Conservation (phyloP, 495 filamentous ascomycete genomes). For the Xylaria telfairii region DNA sequence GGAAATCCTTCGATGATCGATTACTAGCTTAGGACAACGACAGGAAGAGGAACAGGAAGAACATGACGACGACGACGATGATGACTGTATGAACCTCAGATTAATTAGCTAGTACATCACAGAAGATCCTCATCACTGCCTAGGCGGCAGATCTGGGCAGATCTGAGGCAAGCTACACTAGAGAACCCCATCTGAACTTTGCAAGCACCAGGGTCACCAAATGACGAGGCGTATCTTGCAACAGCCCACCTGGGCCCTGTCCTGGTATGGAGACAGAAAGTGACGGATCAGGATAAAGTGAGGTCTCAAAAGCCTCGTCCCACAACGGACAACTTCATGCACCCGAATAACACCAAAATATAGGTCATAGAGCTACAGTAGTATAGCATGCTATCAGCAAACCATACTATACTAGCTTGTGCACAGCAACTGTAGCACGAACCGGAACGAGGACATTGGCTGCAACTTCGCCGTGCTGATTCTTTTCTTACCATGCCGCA, state of each 20-base stretch:
- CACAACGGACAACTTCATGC: slow-evolving; percentile 9
- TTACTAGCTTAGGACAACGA: slow-evolving; percentile 10
- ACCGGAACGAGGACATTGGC: neutral
- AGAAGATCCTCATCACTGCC: slow-evolving; percentile 14
- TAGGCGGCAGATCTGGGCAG: neutral
- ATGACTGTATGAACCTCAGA: slow-evolving; percentile 11
- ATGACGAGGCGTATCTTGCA: slow-evolving; percentile 18
- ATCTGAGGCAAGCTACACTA: neutral
- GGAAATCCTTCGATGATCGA: slow-evolving; percentile 17
- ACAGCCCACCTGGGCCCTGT: neutral
- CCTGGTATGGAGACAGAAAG: neutral
- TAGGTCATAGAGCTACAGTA: neutral
- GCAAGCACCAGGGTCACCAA: neutral
- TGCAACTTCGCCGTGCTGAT: neutral
- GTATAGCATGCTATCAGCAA: too few species aligned
- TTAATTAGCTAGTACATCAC: slow-evolving; percentile 4
- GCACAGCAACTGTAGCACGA: neutral
- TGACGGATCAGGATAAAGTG: slow-evolving; percentile 1
- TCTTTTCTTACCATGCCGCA: neutral
- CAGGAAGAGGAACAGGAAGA: neutral
- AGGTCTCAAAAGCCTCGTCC: slow-evolving; percentile 15
- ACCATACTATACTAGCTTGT: neutral
- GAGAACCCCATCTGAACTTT: neutral
- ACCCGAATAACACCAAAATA: neutral
- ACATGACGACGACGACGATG: slow-evolving; percentile 3